A percentile compares a stretch with the other conserved stretches of the same genome.
phyloP scores from a whole-genome alignment of 2,329 filamentous ascomycete genomes.

The Diaporthe vexans region DNA sequence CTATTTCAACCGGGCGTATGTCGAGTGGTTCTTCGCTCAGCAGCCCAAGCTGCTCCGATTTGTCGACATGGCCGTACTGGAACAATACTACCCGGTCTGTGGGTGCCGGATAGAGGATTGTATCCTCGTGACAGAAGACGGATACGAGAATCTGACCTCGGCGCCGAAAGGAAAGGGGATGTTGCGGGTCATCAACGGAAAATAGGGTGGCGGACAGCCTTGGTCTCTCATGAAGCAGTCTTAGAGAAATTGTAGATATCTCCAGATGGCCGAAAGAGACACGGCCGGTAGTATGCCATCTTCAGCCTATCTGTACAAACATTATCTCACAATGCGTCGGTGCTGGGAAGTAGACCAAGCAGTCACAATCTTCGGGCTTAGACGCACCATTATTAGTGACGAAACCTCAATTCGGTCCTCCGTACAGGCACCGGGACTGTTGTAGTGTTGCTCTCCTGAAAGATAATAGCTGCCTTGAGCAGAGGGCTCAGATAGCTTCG shows the following conservation, averaged over 20 bases:
- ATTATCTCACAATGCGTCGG: not conserved
- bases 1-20: conserved; percentile 69
- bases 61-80: conserved; percentile 75
- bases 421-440: not conserved
- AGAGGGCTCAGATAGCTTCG: not conserved
- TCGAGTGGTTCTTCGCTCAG: conserved; percentile 77
- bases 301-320: not conserved
- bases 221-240: not conserved
- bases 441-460: not conserved
- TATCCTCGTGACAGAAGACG: conserved; percentile 82
- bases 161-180: conserved; percentile 83
- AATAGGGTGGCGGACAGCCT: not conserved
- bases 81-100: conserved; percentile 82
- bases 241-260: not conserved
- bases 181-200: conserved; percentile 70
- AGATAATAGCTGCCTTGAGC: not conserved
- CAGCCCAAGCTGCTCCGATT: conserved; percentile 68
- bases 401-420: not conserved
- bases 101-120: conserved; percentile 96
- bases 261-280: not conserved
- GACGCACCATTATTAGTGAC: not conserved
- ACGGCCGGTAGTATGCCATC: not conserved
- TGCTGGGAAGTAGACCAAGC: not conserved
- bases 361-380: not conserved
- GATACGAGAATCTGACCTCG: conserved; percentile 86